Base-by-base conservation (phyloP, 2,329 filamentous ascomycete genomes). In the Trichophyton schoenleinii region DNA sequence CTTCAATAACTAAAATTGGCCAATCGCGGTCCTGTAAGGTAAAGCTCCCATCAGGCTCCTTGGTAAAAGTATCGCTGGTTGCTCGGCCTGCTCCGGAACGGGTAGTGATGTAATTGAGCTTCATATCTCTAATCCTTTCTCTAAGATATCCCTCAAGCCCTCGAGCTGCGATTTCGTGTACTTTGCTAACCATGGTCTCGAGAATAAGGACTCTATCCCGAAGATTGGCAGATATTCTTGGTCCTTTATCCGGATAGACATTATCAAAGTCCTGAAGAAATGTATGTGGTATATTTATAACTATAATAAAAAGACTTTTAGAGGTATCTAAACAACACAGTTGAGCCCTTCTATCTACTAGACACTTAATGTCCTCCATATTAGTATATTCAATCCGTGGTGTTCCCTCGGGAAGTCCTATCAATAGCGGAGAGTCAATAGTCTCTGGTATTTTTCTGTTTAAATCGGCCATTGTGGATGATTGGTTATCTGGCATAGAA, bases 1-100 rank as follows among this genome's bases (percentile, higher is more conserved):
- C 44, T 28, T 61, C 59, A 6, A 63, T 11, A 20, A 59, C 42
- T 9, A 61, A 15, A 3, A 38, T 61, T 3, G 59, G 61, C 61
- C 49, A 63, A 15, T 31, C 5, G n/a, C 15, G n/a, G 15, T 28
- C 8, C 11, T 8, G 11, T 20, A n/a, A n/a, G 15, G 11, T 15
- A 36, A 36, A 38, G 57, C 57, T 58, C 1, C 36, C 57, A 18
- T 25, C 25, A 1, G 31, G 22, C 31, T 55, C 31, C 42, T 46
- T 46, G 3, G 22, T 25, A 25, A 15, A 9, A 15, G 20, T 18
- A 11, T 31, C 28, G 20, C 13, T 11, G 3, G 11, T 18, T 11
- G 13, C 49, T 34, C 31, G 8, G 11, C 9, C 3, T 28, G 5
- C 18, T 20, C 42, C 42, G 11, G 6, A 31, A 18, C 31, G 2